phyloP scores from a whole-genome alignment of 495 filamentous ascomycete genomes.

The Xylaria scruposa region DNA sequence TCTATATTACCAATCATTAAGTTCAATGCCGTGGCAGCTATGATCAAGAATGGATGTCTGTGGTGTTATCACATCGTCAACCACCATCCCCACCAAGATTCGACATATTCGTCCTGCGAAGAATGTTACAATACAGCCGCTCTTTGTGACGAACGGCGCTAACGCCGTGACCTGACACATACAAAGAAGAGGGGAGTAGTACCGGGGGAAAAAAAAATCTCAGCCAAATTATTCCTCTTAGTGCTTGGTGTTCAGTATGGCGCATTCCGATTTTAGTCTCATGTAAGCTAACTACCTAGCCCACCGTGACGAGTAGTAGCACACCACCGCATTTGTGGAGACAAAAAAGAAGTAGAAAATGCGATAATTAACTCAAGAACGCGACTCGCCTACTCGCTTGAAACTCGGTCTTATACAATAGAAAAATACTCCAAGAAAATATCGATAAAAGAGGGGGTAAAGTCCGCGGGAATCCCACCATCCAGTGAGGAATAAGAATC shows the following conservation, averaged over 20 bases:
- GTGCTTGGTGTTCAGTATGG: neutral
- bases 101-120: neutral
- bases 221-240: neutral
- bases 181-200: neutral
- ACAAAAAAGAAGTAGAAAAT: slow-evolving; percentile 18
- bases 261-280: slow-evolving; percentile 29
- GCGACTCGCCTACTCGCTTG: slow-evolving; percentile 34
- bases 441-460: neutral
- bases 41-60: neutral
- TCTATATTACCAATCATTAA: neutral
- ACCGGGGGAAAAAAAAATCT: neutral
- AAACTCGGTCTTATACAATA: slow-evolving; percentile 25
- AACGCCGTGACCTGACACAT: neutral
- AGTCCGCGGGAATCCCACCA: neutral
- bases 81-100: neutral
- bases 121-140: neutral
- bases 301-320: slow-evolving; percentile 14
- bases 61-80: neutral
- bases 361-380: slow-evolving; percentile 34
- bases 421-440: neutral
- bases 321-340: slow-evolving; percentile 27
- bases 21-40: neutral
- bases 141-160: neutral
- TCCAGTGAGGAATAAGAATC: neutral
- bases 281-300: slow-evolving; percentile 30